Percentiles rank a stretch among this genome's conserved stretches.
Evolutionary conservation across 768 basidiomycete genomes (phyloP).

Genomic region (Leucocoprinus birnbaumii): DNA sequence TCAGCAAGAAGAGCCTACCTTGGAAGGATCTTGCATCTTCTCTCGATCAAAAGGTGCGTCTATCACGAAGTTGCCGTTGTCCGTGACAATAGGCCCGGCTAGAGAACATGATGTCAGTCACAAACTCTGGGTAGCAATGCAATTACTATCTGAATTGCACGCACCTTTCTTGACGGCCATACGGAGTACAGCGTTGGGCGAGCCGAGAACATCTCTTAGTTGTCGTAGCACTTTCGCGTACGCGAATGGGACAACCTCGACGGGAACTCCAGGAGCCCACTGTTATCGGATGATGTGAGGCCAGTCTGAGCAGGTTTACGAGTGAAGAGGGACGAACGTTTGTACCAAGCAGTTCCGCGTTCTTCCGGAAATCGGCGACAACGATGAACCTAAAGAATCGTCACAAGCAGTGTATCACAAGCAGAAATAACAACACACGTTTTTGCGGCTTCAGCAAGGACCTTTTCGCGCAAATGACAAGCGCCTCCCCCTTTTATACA

Average conservation of each 20-base stretch:
- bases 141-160: neutral
- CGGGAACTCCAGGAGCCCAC: slow-evolving; percentile 88
- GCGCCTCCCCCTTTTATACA: slow-evolving; percentile 98
- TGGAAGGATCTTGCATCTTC: slow-evolving; percentile 62
- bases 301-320: neutral
- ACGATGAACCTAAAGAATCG: slow-evolving; percentile 68
- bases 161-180: slow-evolving; percentile 85
- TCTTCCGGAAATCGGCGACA: slow-evolving; percentile 96
- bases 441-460: slow-evolving; percentile 92
- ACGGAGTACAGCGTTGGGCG: slow-evolving; percentile 72
- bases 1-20: slow-evolving; percentile 33
- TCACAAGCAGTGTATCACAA: neutral
- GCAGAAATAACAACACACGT: slow-evolving; percentile 46
- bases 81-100: slow-evolving; percentile 95
- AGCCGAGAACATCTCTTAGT: slow-evolving; percentile 56
- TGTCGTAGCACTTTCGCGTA: slow-evolving; percentile 84
- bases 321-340: slow-evolving; percentile 63
- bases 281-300: slow-evolving; percentile 23
- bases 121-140: slow-evolving; percentile 1
- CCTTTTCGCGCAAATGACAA: slow-evolving; percentile 95
- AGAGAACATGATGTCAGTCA: slow-evolving; percentile 12
- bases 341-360: slow-evolving; percentile 76
- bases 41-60: slow-evolving; percentile 87
- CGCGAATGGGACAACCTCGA: slow-evolving; percentile 97
- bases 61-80: slow-evolving; percentile 97